Base-by-base conservation (phyloP, 1,139 yeast species). In the Saccharomyces hybrid region DNA sequence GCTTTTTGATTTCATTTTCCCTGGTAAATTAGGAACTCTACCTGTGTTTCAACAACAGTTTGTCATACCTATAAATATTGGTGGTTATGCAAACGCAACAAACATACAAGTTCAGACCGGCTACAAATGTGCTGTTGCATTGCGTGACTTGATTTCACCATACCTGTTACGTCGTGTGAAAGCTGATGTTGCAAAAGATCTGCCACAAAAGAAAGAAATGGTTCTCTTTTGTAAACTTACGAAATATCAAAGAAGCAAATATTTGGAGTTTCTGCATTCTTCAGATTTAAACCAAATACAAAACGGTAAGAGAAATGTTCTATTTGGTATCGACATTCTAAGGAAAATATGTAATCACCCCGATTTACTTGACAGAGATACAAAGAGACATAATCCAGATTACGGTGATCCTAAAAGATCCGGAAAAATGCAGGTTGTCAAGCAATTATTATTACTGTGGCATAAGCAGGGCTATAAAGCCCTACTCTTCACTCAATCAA, bases 51-150 rank as follows among this genome's bases (percentile, higher is more conserved):
- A 91, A 67, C 85, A 81, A 54, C 96, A 93, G 66, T 93, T 93
- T 69, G 86, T 96, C 1, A 76, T 85, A 2, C 99, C 99, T 0
- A 95, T 93, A 46, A 91, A 90, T 64, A 80, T 88, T 71, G 99
- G 99, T n/a, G 99, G 99, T 0, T 93, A 95, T 70, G 96, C 99
- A 2, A 93, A 93, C 73, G 99, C 99, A 0, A 84, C 95, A 1
- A 93, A 93, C 68, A 82, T 93, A 4, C 98, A 95, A 66, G 98
- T 95, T 0, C 98, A 93, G 67, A 85, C 98, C 0, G 97, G 98
- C 1, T 91, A 88, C 67, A 90, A 90, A 68, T 93, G 98, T 74
- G 99, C 99, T 0, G 95, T 91, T 8, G 85, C 93, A 1, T 71
- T 93, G 51, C 76, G 96, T 53, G 96, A 93, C 63, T 72, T 93